Evolutionary conservation across 768 basidiomycete species (phyloP).

Genomic region (Collybia nuda): DNA sequence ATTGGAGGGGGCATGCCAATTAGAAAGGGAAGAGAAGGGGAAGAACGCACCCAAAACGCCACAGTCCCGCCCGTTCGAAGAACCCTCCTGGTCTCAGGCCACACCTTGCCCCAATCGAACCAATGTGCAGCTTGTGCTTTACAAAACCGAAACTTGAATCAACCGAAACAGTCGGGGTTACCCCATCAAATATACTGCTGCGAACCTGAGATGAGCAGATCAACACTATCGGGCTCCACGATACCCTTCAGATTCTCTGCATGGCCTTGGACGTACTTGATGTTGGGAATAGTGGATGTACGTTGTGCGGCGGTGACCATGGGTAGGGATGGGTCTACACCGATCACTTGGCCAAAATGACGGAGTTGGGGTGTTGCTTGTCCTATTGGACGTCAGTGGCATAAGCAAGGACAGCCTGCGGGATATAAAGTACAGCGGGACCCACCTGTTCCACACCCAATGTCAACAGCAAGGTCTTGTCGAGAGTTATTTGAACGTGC

Average conservation of each 20-base stretch:
- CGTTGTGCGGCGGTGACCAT: conserved; percentile 64
- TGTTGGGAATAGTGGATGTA: conserved; percentile 10
- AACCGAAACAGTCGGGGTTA: too few relatives aligned
- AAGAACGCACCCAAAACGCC: conserved; percentile 65
- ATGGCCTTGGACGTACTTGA: conserved; percentile 30
- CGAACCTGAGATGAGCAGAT: conserved; percentile 63
- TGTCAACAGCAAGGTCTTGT: conserved; percentile 66
- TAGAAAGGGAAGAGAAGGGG: too few relatives aligned
- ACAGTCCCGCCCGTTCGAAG: conserved; percentile 63
- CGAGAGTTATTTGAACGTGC: conserved; percentile 17
- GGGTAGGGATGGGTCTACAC: conserved; percentile 69
- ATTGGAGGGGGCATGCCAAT: too few relatives aligned
- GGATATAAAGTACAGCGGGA: too few relatives aligned
- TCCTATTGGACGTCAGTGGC: conserved; percentile 50
- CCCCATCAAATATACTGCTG: not conserved
- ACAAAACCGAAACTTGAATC: not conserved
- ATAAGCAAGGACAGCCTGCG: too few relatives aligned
- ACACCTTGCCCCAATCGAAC: conserved; percentile 74
- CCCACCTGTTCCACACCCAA: conserved; percentile 84
- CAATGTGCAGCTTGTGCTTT: conserved; percentile 80
- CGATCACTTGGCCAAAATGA: conserved; percentile 59
- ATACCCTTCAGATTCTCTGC: conserved; percentile 59
- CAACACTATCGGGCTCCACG: conserved; percentile 46
- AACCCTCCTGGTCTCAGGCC: conserved; percentile 65
- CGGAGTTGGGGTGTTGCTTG: conserved; percentile 64